A percentile compares a stretch with the other conserved stretches of the same genome.
Conservation (phyloP, 352 stramenopile species). For the Pythium myriotylum region DNA sequence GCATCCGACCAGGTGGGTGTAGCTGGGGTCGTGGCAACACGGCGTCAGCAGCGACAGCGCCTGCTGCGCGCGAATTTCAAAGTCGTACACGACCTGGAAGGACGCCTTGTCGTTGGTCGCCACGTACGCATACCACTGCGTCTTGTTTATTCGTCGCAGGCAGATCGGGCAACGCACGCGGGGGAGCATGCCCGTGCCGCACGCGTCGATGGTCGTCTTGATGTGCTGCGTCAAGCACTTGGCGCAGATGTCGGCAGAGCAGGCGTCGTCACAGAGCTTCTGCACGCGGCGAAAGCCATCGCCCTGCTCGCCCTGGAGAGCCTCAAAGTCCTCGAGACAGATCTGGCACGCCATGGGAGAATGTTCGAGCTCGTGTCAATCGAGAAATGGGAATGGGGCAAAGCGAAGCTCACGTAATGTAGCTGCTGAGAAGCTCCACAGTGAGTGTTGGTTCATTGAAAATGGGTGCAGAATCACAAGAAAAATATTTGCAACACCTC, state of each 20-base stretch:
- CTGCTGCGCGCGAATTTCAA: constrained; percentile 4
- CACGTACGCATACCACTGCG: constrained; percentile 20
- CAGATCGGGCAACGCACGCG: constrained; percentile 37
- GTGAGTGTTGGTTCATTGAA: constrained; percentile 2
- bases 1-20: constrained; percentile 37
- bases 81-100: constrained; percentile 14
- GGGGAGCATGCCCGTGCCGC: constrained; percentile 29
- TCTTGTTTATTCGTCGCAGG: constrained; percentile 18
- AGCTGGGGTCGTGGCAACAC: constrained; percentile 38
- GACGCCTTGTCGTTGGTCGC: background rate
- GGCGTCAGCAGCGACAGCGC: constrained; percentile 29
- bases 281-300: constrained; percentile 1
- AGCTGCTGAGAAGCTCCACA: background rate
- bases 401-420: background rate
- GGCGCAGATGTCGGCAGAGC: constrained; percentile 1
- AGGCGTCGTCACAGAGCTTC: background rate
- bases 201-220: background rate
- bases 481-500: background rate
- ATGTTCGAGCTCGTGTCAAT: background rate
- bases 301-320: background rate
- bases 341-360: constrained; percentile 34
- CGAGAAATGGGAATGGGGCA: background rate
- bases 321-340: constrained; percentile 32
- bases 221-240: constrained; percentile 1
- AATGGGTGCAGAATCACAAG: constrained; percentile 3